phyloP scores from a whole-genome alignment of 129 eudicot genomes.

The Escallonia herrerae region DNA sequence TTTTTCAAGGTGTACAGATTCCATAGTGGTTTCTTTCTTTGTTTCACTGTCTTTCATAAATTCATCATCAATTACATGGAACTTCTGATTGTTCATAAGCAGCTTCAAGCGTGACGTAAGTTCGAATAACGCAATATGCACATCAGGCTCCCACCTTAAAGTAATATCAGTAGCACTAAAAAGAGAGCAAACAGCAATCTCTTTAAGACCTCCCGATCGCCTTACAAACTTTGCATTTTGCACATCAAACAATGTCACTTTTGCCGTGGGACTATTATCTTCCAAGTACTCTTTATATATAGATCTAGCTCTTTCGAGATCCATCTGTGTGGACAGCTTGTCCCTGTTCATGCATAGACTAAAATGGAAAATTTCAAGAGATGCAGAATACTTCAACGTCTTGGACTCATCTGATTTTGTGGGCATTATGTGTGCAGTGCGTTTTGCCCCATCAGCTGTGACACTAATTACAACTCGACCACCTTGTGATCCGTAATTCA shows the following conservation, averaged over 20 bases:
- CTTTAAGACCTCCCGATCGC: conserved; percentile 81
- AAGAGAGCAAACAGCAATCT: conserved; percentile 86
- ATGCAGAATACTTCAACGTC: conserved; percentile 47
- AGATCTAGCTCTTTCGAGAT: conserved; percentile 87
- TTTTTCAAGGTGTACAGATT: conserved; percentile 42
- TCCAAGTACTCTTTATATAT: conserved; percentile 65
- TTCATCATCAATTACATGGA: conserved; percentile 36
- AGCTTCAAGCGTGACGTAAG: conserved; percentile 60
- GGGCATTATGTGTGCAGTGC: conserved; percentile 68
- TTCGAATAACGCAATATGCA: conserved; percentile 73
- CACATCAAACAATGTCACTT: conserved; percentile 70
- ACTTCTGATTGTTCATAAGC: conserved; percentile 54
- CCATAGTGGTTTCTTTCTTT: conserved; percentile 35
- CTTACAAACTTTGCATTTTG: conserved; percentile 83
- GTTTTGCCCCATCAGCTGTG: conserved; percentile 75
- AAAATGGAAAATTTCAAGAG: conserved; percentile 79
- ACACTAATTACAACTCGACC: conserved; percentile 62
- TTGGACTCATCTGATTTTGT: conserved; percentile 52
- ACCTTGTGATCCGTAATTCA: conserved; percentile 95
- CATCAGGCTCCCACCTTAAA: conserved; percentile 97
- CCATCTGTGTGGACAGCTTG: conserved; percentile 73
- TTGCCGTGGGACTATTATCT: conserved; percentile 41
- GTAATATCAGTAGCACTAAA: conserved; percentile 95
- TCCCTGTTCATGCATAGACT: conserved; percentile 72
- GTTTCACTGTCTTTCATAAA: conserved; percentile 21